phyloP scores from a whole-genome alignment of 345 rosid genomes.

The Salix suchowensis region DNA sequence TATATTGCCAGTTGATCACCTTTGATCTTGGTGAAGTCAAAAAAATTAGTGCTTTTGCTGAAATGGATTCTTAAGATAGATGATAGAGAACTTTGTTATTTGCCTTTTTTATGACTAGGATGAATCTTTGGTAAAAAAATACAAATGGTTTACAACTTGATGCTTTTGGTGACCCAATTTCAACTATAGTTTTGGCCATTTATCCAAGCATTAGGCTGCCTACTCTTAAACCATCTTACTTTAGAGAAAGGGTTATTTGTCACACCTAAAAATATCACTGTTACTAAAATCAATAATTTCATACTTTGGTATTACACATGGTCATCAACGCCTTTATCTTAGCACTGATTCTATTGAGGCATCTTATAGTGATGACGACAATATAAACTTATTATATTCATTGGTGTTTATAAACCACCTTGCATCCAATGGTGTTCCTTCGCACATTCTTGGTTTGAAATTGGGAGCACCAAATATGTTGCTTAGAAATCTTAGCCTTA shows the following conservation, averaged over 20 bases:
- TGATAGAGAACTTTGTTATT: neutral
- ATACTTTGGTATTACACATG: no score
- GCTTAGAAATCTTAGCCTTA: constrained; percentile 1
- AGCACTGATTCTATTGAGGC: no score
- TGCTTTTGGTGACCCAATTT: neutral
- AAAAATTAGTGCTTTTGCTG: neutral
- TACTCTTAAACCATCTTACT: no score
- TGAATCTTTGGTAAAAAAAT: neutral
- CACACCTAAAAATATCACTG: no score
- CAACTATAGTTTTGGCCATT: neutral
- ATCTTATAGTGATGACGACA: no score
- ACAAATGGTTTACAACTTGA: neutral
- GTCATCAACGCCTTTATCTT: no score
- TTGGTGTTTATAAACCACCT: no score
- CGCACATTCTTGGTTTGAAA: neutral
- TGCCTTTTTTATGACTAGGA: neutral
- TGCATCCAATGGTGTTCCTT: neutral
- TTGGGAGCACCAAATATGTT: neutral
- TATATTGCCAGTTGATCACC: neutral
- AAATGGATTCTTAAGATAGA: neutral
- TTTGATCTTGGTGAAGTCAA: no score
- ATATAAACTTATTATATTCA: no score
- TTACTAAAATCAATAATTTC: no score
- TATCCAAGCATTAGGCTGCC: no score
- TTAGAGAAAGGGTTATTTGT: no score